These are phyloP conservation scores for Aspergillaceae sp. DNA, from an alignment of 2,329 filamentous ascomycete genomes.

Conservation along the genomic window DNA sequence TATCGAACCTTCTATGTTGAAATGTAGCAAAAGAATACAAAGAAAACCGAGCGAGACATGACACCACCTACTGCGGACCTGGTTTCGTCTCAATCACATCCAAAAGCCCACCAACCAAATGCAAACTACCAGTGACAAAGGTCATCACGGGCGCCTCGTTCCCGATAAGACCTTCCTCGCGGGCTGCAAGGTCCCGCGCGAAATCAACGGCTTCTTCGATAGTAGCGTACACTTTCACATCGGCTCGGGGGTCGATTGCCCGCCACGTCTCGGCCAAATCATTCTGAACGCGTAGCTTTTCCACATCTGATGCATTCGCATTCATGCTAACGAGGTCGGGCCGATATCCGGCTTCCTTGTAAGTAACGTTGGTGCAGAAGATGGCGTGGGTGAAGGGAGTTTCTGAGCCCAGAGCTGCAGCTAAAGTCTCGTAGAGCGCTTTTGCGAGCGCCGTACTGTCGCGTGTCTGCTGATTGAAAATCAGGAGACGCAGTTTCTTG, in stretches of 20 bases:
- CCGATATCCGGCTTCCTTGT: constrained; percentile 51
- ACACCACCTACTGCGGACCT: neutral
- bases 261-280: constrained; percentile 54
- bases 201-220: constrained; percentile 61
- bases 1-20: too few relatives aligned
- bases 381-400: constrained; percentile 62
- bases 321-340: constrained; percentile 58
- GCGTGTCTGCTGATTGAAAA: constrained; percentile 91
- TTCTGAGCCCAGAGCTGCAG: constrained; percentile 28
- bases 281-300: constrained; percentile 58
- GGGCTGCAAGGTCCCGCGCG: constrained; percentile 41
- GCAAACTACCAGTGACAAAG: constrained; percentile 73
- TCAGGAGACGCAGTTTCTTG: constrained; percentile 50
- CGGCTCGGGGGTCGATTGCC: constrained; percentile 43
- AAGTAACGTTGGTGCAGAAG: constrained; percentile 72
- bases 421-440: constrained; percentile 52
- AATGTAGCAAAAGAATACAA: too few relatives aligned
- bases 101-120: constrained; percentile 71
- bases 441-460: constrained; percentile 60
- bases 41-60: too few relatives aligned
- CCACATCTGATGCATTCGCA: constrained; percentile 49
- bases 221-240: constrained; percentile 53
- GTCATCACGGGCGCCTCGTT: constrained; percentile 47
- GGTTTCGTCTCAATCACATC: constrained; percentile 56
- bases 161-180: constrained; percentile 20